A percentile compares a stretch with the other conserved stretches of the same genome.
Conservation (phyloP, 2,329 filamentous ascomycete genomes). For the Aspergillus ibericus region DNA sequence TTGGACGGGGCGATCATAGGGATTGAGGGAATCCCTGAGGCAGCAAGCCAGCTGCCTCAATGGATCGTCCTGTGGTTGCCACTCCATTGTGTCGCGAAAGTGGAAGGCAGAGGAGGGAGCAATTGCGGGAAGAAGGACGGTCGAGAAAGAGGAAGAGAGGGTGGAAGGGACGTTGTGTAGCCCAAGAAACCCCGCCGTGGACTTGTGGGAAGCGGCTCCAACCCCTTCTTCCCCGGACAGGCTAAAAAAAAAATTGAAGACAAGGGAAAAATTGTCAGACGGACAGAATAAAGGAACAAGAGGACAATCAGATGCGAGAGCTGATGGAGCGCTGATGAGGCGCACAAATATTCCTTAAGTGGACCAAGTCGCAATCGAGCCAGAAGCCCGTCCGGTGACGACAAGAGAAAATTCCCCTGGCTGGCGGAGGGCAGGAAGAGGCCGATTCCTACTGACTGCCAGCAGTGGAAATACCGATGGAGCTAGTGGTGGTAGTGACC, state of each 20-base stretch:
- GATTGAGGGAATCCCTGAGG: slow-evolving; percentile 88
- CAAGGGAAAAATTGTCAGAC: background rate
- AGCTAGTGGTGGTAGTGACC: no score
- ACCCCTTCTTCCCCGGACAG: slow-evolving; percentile 15
- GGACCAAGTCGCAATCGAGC: background rate
- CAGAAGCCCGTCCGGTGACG: background rate
- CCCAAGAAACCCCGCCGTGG: slow-evolving; percentile 23
- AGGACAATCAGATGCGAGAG: background rate
- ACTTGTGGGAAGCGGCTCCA: slow-evolving; percentile 19
- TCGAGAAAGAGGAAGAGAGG: slow-evolving; percentile 8
- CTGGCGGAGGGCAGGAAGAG: background rate
- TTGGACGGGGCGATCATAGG: slow-evolving; percentile 73
- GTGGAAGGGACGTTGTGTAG: slow-evolving; percentile 16
- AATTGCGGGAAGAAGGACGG: slow-evolving; percentile 13
- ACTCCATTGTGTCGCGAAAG: slow-evolving; percentile 64
- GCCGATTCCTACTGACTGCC: no score
- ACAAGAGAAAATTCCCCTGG: background rate
- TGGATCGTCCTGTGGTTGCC: slow-evolving; percentile 86
- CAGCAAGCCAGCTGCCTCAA: slow-evolving; percentile 85
- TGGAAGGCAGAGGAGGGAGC: slow-evolving; percentile 4
- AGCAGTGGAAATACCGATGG: no score
- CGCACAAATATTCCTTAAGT: background rate
- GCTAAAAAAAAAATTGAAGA: slow-evolving; percentile 5
- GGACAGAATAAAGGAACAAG: background rate
- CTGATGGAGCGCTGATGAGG: background rate